Conservation (phyloP, 2,329 filamentous ascomycete species). For the Pyrenophora seminiperda region DNA sequence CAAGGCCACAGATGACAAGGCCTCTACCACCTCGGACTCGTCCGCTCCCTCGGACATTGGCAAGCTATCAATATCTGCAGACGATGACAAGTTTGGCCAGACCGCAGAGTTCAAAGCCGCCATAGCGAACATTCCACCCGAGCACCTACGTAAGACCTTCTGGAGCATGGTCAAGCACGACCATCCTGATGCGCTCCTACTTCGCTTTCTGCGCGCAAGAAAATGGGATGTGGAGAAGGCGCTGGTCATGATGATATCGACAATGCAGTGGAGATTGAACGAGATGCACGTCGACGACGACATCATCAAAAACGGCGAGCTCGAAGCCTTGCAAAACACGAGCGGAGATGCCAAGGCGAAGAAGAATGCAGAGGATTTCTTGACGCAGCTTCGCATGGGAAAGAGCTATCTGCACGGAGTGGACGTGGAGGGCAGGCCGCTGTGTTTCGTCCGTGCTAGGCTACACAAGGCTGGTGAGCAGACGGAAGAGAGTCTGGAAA, state of each 20-base stretch:
- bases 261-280: conserved; percentile 84
- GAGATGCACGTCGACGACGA: conserved; percentile 90
- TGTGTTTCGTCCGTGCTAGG: conserved; percentile 83
- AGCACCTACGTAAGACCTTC: conserved; percentile 78
- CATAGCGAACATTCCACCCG: conserved; percentile 74
- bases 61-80: conserved; percentile 40
- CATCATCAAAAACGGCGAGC: conserved; percentile 61
- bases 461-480: conserved; percentile 84
- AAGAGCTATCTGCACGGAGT: conserved; percentile 91
- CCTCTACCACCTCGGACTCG: conserved; percentile 30
- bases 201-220: conserved; percentile 56
- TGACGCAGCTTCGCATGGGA: conserved; percentile 82
- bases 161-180: conserved; percentile 97
- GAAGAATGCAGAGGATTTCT: conserved; percentile 75
- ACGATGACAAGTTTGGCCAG: conserved; percentile 91
- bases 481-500: conserved; percentile 78
- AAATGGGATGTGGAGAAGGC: conserved; percentile 92
- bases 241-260: conserved; percentile 90
- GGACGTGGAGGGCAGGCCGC: conserved; percentile 82
- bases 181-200: conserved; percentile 79
- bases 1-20: conserved; percentile 48
- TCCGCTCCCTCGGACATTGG: conserved; percentile 38
- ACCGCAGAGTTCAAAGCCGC: conserved; percentile 85
- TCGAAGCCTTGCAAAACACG: conserved; percentile 62
- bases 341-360: conserved; percentile 67